Base-by-base conservation (phyloP, 345 rosid genomes). In the Salix arbutifolia region DNA sequence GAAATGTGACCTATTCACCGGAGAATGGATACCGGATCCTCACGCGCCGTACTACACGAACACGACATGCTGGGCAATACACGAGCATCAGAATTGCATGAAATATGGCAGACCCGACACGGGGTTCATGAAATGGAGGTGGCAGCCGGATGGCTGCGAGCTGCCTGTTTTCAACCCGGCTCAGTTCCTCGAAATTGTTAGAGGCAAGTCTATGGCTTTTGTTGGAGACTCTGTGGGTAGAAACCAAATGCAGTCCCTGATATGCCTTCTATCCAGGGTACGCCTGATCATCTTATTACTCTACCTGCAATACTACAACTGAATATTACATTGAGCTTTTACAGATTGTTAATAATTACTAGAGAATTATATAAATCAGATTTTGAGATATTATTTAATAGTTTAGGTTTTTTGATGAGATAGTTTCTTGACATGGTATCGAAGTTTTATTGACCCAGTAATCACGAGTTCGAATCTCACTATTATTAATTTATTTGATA, bases 191-290 rank as follows among this genome's bases (percentile, higher is more conserved):
- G 91, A 89, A 77, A 83, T 89, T 16, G 85, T 92, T 30, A 85
- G 90, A 76, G 97, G 87, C 26, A 91, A 94, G 80, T 89, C 94
- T 3, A 58, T 94, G 88, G 97, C 97, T 19, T 90, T 94, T 74
- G 90, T 94, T 35, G 98, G 98, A 10, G 98, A 94, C 67, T 94
- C 98, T 16, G 91, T 94, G 11, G 90, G 89, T 3, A 88, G 95
- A 86, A 94, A 94, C 84, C 98, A 94, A 77, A 89, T 94, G 94
- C 98, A 94, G 86, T 94, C 98, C 79, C 83, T 94, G 87, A 92
- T 94, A 18, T 94, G 99, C 85, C 95, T 94, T 65, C 90, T 94
- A 23, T 92, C 98, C 8, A 87, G 89, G 90, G 99, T 94, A 90
- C 28, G 82, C 50, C 50, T 4, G 37, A 33, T 33, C 37, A 33